These are phyloP conservation scores for Phanerodontia chrysosporium DNA, from an alignment of 768 basidiomycete genomes.

Conservation along the genomic window DNA sequence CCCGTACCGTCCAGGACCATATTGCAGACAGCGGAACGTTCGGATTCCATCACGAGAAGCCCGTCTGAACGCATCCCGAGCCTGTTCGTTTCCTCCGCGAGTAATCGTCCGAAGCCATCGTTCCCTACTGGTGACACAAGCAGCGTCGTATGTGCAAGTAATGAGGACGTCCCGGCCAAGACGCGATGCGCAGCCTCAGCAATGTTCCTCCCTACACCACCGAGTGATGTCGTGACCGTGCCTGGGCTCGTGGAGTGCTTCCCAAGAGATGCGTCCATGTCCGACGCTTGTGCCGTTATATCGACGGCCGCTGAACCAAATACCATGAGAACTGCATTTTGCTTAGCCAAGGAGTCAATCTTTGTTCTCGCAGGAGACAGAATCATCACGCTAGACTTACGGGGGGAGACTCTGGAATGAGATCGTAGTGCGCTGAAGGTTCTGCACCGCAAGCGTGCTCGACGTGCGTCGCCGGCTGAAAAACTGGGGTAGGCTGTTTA, in stretches of 20 bases:
- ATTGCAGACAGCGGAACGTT: constrained; percentile 79
- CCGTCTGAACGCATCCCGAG: constrained; percentile 86
- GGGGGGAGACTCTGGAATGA: background rate
- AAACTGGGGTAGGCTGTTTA: background rate
- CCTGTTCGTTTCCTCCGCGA: constrained; percentile 49
- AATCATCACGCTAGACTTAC: background rate
- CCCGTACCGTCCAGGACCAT: constrained; percentile 74
- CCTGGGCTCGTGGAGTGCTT: constrained; percentile 80
- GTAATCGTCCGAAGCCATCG: constrained; percentile 72
- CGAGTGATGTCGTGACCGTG: constrained; percentile 62
- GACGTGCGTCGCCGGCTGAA: background rate
- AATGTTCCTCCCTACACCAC: constrained; percentile 94
- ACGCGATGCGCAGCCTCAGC: constrained; percentile 84
- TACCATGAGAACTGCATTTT: constrained; percentile 54
- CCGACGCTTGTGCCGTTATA: constrained; percentile 58
- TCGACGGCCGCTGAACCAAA: constrained; percentile 90
- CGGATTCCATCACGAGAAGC: constrained; percentile 35
- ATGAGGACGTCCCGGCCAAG: constrained; percentile 30
- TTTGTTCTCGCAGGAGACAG: background rate
- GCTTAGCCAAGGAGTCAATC: constrained; percentile 6
- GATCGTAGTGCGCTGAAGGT: background rate
- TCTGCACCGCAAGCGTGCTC: background rate
- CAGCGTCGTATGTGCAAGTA: constrained; percentile 35
- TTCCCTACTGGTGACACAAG: constrained; percentile 74
- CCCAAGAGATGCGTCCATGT: constrained; percentile 31